These are phyloP conservation scores for Pseudozyma thailandica DNA, from an alignment of 1,284 basidiomycete genomes.

Conservation along the genomic window DNA sequence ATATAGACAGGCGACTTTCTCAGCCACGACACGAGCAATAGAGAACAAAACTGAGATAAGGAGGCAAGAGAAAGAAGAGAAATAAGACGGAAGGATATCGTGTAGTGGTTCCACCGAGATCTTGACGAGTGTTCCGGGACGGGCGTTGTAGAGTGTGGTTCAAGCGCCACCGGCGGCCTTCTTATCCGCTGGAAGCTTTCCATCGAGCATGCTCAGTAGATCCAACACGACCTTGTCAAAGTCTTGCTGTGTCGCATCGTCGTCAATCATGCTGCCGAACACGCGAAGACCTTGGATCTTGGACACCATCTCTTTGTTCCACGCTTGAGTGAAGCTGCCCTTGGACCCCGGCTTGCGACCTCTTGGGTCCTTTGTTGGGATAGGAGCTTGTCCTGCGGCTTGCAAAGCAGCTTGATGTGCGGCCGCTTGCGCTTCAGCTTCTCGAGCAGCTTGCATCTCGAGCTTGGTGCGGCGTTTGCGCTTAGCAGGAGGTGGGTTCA, in stretches of 20 bases:
- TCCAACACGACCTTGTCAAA: conserved; percentile 39
- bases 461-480: conserved; percentile 39
- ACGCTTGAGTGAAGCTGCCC: conserved; percentile 33
- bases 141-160: too few species aligned
- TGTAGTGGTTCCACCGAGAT: too few species aligned
- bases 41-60: too few species aligned
- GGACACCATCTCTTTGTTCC: conserved; percentile 45
- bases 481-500: conserved; percentile 31
- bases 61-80: neutral
- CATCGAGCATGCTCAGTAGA: conserved; percentile 41
- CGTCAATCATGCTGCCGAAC: conserved; percentile 49
- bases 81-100: too few species aligned
- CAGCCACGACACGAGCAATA: neutral
- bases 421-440: conserved; percentile 22
- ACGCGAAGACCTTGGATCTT: conserved; percentile 41
- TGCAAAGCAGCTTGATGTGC: conserved; percentile 29
- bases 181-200: conserved; percentile 32
- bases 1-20: neutral
- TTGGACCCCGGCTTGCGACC: conserved; percentile 27
- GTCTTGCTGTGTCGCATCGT: conserved; percentile 44
- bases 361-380: conserved; percentile 34
- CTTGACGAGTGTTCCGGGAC: too few species aligned
- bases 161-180: conserved; percentile 2
- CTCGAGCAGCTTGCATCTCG: conserved; percentile 38
- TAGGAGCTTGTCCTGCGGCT: conserved; percentile 30